Base-by-base conservation (phyloP, 139 green algal genomes). In the Chlorella sp. region DNA sequence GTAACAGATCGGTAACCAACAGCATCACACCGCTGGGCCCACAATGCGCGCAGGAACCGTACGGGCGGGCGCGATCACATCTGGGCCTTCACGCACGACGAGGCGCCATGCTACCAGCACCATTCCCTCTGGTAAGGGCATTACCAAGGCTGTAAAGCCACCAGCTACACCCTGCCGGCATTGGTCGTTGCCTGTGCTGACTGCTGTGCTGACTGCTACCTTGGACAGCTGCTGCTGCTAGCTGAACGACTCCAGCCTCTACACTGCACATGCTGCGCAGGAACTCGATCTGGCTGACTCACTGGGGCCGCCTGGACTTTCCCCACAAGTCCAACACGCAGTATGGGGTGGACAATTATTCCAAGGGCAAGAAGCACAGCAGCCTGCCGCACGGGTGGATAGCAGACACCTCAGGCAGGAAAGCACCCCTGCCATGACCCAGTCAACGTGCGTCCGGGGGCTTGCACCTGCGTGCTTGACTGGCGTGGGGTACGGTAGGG, bases 371-470 rank as follows among this genome's bases (percentile, higher is more conserved):
- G n/a, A n/a, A n/a, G 2, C 79, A 81, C 51, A 22, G 3, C 0
- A 50, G 30, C 20, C 35, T 77, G 20, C 65, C 69, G 33, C 36
- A 35, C 23, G 74, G 74, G 62, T 84, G 79, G 79, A 30, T 81
- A 14, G 49, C 32, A 14, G 22, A 59, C 20, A 67, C 69, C 20
- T 80, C 71, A 0, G 4, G 50, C 3, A 35, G 68, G 64, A n/a
- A n/a, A n/a, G n/a, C 83, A 88, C 67, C 75, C 83, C 14, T 88
- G 83, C 77, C 85, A 82, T 69, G 79, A 84, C 35, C 79, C 79
- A 32, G 78, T 69, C n/a, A 86, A 88, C 74, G 76, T 72, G n/a
- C n/a, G n/a, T n/a, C n/a, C n/a, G n/a, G n/a, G n/a, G n/a, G n/a
- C n/a, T n/a, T n/a, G n/a, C n/a, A n/a, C n/a, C n/a, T n/a, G n/a